phyloP scores from a whole-genome alignment of 2,329 filamentous ascomycete species.

The Passalora sequoiae region DNA sequence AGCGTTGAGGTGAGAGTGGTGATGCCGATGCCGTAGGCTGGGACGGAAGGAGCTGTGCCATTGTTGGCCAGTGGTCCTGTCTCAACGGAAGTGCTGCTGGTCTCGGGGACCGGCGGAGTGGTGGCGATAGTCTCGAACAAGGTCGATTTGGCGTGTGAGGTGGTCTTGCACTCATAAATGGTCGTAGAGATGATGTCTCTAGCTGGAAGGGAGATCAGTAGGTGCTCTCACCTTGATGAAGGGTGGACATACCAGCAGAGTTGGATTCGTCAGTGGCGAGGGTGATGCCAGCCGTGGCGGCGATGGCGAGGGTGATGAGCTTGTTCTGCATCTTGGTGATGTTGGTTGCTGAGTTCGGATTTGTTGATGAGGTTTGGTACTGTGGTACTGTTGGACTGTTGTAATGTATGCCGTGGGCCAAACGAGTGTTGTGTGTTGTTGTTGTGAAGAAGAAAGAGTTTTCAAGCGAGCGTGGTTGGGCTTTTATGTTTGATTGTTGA shows the following conservation, averaged over 20 bases:
- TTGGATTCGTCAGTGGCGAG: background rate
- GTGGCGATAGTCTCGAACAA: background rate
- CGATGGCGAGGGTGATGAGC: constrained; percentile 3
- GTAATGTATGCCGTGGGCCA: too few species aligned
- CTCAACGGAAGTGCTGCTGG: background rate
- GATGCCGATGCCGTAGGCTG: background rate
- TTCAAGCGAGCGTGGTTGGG: too few species aligned
- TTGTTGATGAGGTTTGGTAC: background rate
- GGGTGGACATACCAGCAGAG: too few species aligned
- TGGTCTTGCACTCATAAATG: too few species aligned
- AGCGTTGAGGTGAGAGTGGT: background rate
- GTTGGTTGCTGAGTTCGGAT: background rate
- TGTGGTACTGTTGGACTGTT: background rate
- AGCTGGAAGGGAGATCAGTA: too few species aligned
- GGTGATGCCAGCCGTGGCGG: constrained; percentile 1
- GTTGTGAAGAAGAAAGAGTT: background rate
- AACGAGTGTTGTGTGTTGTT: background rate
- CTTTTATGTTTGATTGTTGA: background rate
- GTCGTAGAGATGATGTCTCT: too few species aligned
- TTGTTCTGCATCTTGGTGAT: constrained; percentile 4
- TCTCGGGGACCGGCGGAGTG: background rate
- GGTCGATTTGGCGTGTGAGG: too few species aligned
- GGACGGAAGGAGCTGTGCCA: too few species aligned
- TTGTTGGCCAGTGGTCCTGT: background rate
- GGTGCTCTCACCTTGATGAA: background rate